A percentile compares a stretch with the other conserved stretches of the same genome.
phyloP scores from a whole-genome alignment of 352 stramenopile genomes.

The Globisporangium carolinianum region DNA sequence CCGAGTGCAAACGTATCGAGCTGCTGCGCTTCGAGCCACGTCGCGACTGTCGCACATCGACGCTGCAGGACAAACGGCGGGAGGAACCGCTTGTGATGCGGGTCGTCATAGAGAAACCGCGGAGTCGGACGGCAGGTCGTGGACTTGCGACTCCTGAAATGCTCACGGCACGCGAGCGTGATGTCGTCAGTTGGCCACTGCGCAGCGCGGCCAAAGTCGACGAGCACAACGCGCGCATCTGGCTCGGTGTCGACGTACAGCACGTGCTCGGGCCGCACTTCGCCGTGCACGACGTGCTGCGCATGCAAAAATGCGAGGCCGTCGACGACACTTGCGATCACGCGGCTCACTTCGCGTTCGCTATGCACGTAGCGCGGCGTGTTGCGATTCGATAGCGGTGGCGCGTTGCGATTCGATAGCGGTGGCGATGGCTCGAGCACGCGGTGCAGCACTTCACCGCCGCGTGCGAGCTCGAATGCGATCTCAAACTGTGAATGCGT shows the following conservation, averaged over 20 bases:
- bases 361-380: slow-evolving; percentile 20
- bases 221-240: slow-evolving; percentile 52
- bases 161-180: slow-evolving; percentile 18
- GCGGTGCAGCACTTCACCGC: slow-evolving; percentile 49
- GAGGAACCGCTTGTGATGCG: slow-evolving; percentile 53
- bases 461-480: slow-evolving; percentile 65
- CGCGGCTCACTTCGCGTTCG: slow-evolving; percentile 50
- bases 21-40: slow-evolving; percentile 55
- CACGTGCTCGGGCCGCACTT: slow-evolving; percentile 69
- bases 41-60: slow-evolving; percentile 20
- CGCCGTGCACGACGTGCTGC: slow-evolving; percentile 45
- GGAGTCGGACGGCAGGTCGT: not conserved
- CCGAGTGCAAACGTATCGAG: slow-evolving; percentile 70
- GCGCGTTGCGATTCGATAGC: not conserved
- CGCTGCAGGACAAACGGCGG: slow-evolving; percentile 47
- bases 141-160: not conserved
- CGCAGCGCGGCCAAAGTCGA: slow-evolving; percentile 53
- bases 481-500: slow-evolving; percentile 38
- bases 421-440: slow-evolving; percentile 13
- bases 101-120: slow-evolving; percentile 50
- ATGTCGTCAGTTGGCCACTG: slow-evolving; percentile 23
- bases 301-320: slow-evolving; percentile 58
- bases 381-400: not conserved
- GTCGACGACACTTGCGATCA: slow-evolving; percentile 30
- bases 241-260: slow-evolving; percentile 63